Evolutionary conservation across 495 filamentous ascomycete species (phyloP), one percentile per base, ranked within the genome.

Genomic region (Trichoderma orchidacearum): DNA sequence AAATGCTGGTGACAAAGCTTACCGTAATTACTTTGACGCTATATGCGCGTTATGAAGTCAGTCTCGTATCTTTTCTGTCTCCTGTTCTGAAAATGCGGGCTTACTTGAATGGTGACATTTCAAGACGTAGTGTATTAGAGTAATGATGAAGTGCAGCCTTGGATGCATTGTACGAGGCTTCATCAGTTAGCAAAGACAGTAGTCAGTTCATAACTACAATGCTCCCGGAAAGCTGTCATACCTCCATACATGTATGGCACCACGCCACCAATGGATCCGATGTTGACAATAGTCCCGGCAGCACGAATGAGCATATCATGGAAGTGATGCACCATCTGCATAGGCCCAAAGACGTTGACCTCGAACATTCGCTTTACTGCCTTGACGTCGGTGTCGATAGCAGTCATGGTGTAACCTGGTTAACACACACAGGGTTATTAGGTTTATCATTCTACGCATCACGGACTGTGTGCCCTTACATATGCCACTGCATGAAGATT

Each of bases 301-400:
- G 79, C 71, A 21, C 62, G 64, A 30, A 79, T 75, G 0, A 86
- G 63, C 55, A 77, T 64, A 58, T 74, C 72, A 17, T 69, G 60
- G 61, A 85, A 85, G 13, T 74, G 70, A 41, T 82, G 74, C 23
- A 75, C 77, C 60, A 80, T 73, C 38, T 66, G 66, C 64, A 85
- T 70, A 18, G 75, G 67, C 21, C 78, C 77, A 68, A 81, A 85
- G 30, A 84, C 76, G 61, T 86, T 86, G 29, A 79, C 75, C 52
- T 85, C 81, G 52, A 81, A 85, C 1, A 81, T 72, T 54, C 65
- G 61, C 57, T 72, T 77, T 0, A 79, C 79, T 25, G 73, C 70
- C 2, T 74, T 63, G 0, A 83, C 54, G 29, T 71, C 64, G 21
- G 75, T 70, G 58, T 85, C 82, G 3, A 80, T 69, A 4, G 73